Evolutionary conservation across 495 filamentous ascomycete genomes (phyloP).

Genomic region (Hamigera avellanea): DNA sequence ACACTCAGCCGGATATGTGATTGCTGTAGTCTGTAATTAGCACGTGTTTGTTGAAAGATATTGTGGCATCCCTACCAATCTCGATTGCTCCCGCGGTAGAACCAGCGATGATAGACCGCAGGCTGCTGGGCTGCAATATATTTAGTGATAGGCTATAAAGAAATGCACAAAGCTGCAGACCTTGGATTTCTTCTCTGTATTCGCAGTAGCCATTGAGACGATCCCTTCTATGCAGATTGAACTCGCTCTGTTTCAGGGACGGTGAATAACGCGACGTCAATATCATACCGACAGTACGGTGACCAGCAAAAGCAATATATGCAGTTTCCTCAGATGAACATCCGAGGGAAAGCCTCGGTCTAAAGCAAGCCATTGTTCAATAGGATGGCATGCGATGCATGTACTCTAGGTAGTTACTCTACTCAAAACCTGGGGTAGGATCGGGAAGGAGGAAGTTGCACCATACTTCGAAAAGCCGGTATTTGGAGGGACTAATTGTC

Average conservation of each 20-base stretch:
- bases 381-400: no score
- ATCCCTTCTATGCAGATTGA: not conserved
- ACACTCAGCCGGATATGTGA: constrained; percentile 98
- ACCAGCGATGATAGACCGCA: constrained; percentile 82
- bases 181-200: constrained; percentile 33
- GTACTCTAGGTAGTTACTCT: no score
- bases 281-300: constrained; percentile 11
- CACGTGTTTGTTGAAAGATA: not conserved
- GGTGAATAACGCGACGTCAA: no score
- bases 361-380: no score
- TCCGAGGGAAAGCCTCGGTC: no score
- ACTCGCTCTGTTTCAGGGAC: constrained; percentile 8
- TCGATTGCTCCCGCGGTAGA: constrained; percentile 88
- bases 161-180: constrained; percentile 9
- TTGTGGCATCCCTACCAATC: constrained; percentile 49
- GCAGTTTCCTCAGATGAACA: not conserved
- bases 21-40: constrained; percentile 42
- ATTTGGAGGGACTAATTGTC: constrained; percentile 6
- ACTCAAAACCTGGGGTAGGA: no score
- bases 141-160: no score
- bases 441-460: no score
- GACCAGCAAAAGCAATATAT: constrained; percentile 1
- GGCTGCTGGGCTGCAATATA: constrained; percentile 50
- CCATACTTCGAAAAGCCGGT: no score
- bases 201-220: constrained; percentile 27